Conservation (phyloP, 805 yeast species). For the Candida tibetensis region DNA sequence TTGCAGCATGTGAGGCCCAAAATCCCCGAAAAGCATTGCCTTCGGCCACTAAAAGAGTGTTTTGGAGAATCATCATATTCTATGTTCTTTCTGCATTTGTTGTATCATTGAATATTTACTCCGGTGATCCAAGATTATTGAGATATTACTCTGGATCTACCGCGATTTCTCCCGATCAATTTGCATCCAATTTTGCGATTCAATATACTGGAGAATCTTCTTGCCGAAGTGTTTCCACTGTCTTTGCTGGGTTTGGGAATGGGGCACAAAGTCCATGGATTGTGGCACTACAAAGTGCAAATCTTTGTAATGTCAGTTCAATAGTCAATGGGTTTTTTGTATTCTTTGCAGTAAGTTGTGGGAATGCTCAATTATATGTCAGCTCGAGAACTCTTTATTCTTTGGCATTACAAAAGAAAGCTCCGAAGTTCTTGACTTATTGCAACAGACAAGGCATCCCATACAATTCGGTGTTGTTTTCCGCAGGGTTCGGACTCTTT, state of each 20-base stretch:
- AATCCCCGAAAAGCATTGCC: slow-evolving; percentile 78
- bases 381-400: slow-evolving; percentile 43
- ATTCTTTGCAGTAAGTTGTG: slow-evolving; percentile 47
- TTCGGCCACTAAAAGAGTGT: slow-evolving; percentile 70
- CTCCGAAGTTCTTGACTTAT: slow-evolving; percentile 56
- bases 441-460: slow-evolving; percentile 74
- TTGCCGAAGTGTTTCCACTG: slow-evolving; percentile 22
- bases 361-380: slow-evolving; percentile 44
- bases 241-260: slow-evolving; percentile 34
- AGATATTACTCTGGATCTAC: slow-evolving; percentile 47
- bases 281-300: slow-evolving; percentile 40
- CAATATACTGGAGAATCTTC: slow-evolving; percentile 34
- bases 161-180: slow-evolving; percentile 21
- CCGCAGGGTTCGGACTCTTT: slow-evolving; percentile 58
- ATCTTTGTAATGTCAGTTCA: slow-evolving; percentile 34
- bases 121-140: slow-evolving; percentile 73
- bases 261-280: slow-evolving; percentile 48
- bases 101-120: slow-evolving; percentile 68
- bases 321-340: slow-evolving; percentile 44
- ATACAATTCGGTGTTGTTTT: slow-evolving; percentile 60
- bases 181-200: slow-evolving; percentile 27
- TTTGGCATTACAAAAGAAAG: slow-evolving; percentile 48
- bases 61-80: slow-evolving; percentile 64
- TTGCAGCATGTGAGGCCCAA: slow-evolving; percentile 84
- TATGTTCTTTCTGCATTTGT: slow-evolving; percentile 66